These are phyloP conservation scores for Chaetomium olivaceum DNA, from an alignment of 2,329 filamentous ascomycete genomes.

Conservation along the genomic window DNA sequence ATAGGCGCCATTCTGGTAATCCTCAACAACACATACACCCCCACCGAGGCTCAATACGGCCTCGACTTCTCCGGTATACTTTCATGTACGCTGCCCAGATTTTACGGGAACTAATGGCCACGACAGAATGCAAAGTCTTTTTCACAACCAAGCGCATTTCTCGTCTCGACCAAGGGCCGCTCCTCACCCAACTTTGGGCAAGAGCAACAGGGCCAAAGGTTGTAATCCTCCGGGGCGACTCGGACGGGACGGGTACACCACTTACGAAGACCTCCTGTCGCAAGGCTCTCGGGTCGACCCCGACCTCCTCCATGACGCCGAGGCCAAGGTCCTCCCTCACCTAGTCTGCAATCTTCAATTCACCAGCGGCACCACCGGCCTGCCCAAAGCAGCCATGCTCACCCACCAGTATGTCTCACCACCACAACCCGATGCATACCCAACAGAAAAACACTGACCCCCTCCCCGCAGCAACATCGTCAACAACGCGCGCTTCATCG, in stretches of 20 bases:
- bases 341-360: slow-evolving; percentile 75
- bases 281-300: slow-evolving; percentile 52
- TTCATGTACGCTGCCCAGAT: neutral
- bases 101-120: neutral
- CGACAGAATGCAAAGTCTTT: slow-evolving; percentile 67
- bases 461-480: slow-evolving; percentile 53
- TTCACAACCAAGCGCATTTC: slow-evolving; percentile 73
- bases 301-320: slow-evolving; percentile 53
- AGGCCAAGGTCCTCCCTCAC: slow-evolving; percentile 59
- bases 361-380: slow-evolving; percentile 72
- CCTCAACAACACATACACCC: slow-evolving; percentile 80
- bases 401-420: slow-evolving; percentile 60
- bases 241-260: slow-evolving; percentile 54
- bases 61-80: slow-evolving; percentile 66
- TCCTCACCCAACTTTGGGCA: slow-evolving; percentile 56
- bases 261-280: slow-evolving; percentile 60
- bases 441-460: slow-evolving; percentile 11
- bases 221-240: slow-evolving; percentile 60
- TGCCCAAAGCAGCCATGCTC: slow-evolving; percentile 73
- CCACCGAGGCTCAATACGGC: slow-evolving; percentile 69
- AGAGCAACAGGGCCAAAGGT: slow-evolving; percentile 52
- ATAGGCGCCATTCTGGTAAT: slow-evolving; percentile 72
- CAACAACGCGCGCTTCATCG: slow-evolving; percentile 70
- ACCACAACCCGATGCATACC: too few species aligned
- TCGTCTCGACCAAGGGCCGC: slow-evolving; percentile 60